Conservation (phyloP, 331 rosid species). For the Quercus tomentella region DNA sequence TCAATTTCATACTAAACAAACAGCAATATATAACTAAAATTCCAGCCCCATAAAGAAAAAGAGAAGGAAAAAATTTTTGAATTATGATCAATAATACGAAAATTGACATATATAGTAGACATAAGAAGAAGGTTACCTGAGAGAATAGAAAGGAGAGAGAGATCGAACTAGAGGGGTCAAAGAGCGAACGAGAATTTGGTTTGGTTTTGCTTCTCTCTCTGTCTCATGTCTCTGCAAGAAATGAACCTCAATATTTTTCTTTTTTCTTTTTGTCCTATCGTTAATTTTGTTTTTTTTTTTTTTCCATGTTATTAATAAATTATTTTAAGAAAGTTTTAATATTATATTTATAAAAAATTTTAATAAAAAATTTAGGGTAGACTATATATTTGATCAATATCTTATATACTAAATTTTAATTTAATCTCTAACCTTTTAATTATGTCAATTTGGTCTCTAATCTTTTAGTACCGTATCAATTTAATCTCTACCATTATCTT, state of each 20-base stretch:
- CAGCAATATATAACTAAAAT: neutral
- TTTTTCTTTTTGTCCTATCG: no score
- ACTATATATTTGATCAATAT: no score
- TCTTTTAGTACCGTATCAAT: no score
- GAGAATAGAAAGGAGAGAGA: neutral
- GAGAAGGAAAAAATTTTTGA: neutral
- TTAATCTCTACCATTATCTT: rapidly evolving
- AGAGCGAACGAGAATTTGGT: neutral
- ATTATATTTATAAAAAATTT: no score
- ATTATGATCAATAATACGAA: neutral
- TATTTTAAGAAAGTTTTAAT: no score
- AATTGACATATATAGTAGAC: neutral
- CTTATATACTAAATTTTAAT: no score
- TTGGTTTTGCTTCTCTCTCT: neutral
- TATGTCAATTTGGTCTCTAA: no score
- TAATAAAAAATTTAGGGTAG: rapidly evolving
- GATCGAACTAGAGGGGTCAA: neutral
- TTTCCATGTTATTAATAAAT: no score
- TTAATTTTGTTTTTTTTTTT: no score
- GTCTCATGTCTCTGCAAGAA: no score
- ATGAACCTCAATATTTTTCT: no score
- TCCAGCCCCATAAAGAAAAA: neutral
- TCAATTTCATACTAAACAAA: neutral
- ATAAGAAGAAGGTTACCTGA: neutral
- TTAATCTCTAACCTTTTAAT: no score